A percentile compares a stretch with the other conserved stretches of the same genome.
phyloP scores from a whole-genome alignment of 306 rosid genomes.

The Rosa multiflora region DNA sequence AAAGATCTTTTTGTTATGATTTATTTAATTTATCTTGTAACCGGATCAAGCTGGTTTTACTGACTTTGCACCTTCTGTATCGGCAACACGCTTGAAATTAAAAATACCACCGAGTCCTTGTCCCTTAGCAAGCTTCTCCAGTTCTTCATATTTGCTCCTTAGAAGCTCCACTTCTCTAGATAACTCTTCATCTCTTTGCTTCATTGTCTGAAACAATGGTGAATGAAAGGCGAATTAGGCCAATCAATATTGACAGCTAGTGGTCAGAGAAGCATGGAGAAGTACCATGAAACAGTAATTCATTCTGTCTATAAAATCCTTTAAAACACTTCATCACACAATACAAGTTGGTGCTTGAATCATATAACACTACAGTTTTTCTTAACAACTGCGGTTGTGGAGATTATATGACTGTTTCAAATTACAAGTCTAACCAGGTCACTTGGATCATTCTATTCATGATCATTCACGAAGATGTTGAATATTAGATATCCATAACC shows the following conservation, averaged over 20 bases:
- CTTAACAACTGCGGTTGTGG: not conserved
- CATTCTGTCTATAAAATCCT: not conserved
- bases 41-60: conserved; percentile 58
- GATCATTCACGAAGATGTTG: not conserved
- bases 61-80: conserved; percentile 37
- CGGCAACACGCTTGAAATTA: conserved; percentile 42
- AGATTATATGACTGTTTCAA: conserved; percentile 8
- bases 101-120: conserved; percentile 70
- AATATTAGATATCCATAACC: conserved; percentile 16
- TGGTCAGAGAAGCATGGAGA: conserved; percentile 16
- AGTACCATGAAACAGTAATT: not conserved
- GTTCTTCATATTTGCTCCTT: conserved; percentile 58
- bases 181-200: conserved; percentile 58
- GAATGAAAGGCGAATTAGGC: conserved; percentile 15
- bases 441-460: not conserved
- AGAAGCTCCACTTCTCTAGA: conserved; percentile 59
- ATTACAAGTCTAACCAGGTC: not conserved
- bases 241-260: conserved; percentile 6
- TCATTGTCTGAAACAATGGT: conserved; percentile 53
- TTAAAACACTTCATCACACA: not conserved
- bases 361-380: not conserved
- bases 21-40: conserved; percentile 23
- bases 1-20: not conserved
- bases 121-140: conserved; percentile 70
- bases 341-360: conserved; percentile 1